Base-by-base conservation (phyloP, 108 stramenopile species). In the Hondaea fermentalgiana region DNA sequence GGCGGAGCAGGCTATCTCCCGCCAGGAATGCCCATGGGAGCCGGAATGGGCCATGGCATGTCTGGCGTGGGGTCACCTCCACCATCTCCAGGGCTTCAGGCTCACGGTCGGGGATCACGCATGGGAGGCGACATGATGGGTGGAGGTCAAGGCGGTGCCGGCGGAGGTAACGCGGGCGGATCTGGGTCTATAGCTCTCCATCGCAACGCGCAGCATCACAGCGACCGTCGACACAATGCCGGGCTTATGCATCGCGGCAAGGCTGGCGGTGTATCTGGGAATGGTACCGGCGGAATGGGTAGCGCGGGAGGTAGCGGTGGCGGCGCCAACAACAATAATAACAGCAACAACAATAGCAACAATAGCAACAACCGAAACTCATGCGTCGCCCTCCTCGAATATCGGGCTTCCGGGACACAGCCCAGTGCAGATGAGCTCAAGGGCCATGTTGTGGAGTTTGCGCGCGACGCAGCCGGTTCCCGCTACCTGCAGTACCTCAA, bases 361-460 rank as follows among this genome's bases (percentile, higher is more conserved):
- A 23, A 23, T 17, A 23, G 64, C 64, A 17, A 17, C 6, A 69
- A 69, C 42, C 64, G 64, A 14, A 69, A 69, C 25, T 14, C 64
- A 23, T 83, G 76, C 51, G 25, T 45, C 51, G 76, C 76, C 19
- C 28, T 83, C 3, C 49, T 83, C 12, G 76, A 83, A 4, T 83
- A 83, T 45, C 76, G 76, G 10, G 45, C 76, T 6, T 83, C 76
- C 6, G 76, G 76, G 5, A 47, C 23, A 23, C 45, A 45, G 49
- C 76, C 76, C 49, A 53, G 49, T 12, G 6, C 49, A 12, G 76
- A 83, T 12, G 76, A 83, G 23, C 28, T 83, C n/a, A 8, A n/a
- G n/a, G 76, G 76, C 12, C 76, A 83, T 45, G 76, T 83, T 8
- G 76, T 83, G 23, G 76, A 83, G 51, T 83, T 83, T 23, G 45